Conservation (phyloP, 257 asterid species). For the Verbena officinalis region DNA sequence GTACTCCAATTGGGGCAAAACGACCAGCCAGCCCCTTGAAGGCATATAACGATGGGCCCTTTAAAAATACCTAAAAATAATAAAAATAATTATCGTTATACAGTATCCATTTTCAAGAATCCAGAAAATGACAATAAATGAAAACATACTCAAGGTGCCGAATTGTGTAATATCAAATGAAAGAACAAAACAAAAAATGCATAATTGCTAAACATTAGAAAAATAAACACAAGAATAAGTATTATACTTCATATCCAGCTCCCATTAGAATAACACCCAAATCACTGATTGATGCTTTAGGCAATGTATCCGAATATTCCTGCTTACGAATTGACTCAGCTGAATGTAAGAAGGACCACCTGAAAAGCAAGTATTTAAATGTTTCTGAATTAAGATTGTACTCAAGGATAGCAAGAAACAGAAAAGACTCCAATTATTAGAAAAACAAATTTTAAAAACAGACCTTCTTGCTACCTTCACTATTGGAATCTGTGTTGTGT, state of each 20-base stretch:
- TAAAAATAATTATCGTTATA: conserved; percentile 2
- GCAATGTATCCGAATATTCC: conserved; percentile 67
- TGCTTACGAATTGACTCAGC: conserved; percentile 68
- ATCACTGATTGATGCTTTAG: conserved; percentile 76
- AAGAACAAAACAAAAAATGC: not conserved
- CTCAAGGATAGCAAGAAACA: conserved; percentile 9
- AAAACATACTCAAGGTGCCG: not conserved
- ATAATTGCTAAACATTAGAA: conserved; percentile 4
- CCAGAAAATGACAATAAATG: not conserved
- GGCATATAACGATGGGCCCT: conserved; percentile 86
- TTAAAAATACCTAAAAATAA: conserved; percentile 60
- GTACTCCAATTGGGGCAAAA: conserved; percentile 90
- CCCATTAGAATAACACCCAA: conserved; percentile 73
- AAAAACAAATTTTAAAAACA: conserved; percentile 31
- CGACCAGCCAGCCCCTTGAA: conserved; percentile 83
- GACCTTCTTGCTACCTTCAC: conserved; percentile 93
- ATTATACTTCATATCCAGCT: conserved; percentile 82
- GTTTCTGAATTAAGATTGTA: conserved; percentile 14
- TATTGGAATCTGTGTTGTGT: conserved; percentile 80
- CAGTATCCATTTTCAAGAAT: conserved; percentile 7
- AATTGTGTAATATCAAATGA: not conserved
- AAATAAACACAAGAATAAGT: conserved; percentile 16
- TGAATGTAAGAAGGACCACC: conserved; percentile 81
- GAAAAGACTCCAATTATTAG: conserved; percentile 9
- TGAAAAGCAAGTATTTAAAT: conserved; percentile 36